Conservation (phyloP, 75 land plant species). For the Sequoia sempervirens region DNA sequence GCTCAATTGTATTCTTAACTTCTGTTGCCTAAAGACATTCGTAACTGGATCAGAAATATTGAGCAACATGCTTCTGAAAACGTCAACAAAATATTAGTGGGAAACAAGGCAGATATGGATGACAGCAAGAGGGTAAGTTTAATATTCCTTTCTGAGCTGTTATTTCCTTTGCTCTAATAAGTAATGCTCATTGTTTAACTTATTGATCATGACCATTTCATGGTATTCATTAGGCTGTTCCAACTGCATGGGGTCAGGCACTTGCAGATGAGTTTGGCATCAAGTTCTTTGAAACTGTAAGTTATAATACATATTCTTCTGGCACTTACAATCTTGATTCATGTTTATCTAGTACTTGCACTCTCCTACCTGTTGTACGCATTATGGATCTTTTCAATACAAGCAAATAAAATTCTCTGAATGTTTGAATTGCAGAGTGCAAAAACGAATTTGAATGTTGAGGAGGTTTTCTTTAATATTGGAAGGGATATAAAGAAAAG, state of each 20-base stretch:
- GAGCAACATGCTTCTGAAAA: conserved; percentile 87
- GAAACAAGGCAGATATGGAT: conserved; percentile 92
- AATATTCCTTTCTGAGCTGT: background rate
- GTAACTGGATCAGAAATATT: conserved; percentile 87
- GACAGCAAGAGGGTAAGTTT: conserved; percentile 76
- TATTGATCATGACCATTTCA: background rate
- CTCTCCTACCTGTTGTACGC: background rate
- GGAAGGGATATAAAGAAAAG: conserved; percentile 87
- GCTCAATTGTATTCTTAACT: background rate
- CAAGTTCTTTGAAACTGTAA: conserved; percentile 80
- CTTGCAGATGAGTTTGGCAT: conserved; percentile 80
- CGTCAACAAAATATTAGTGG: conserved; percentile 80
- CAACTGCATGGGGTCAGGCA: conserved; percentile 65
- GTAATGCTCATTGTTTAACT: background rate
- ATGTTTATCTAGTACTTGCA: background rate
- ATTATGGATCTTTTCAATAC: background rate
- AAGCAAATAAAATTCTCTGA: background rate
- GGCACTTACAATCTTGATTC: background rate
- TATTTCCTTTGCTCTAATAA: background rate
- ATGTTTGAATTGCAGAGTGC: conserved; percentile 73
- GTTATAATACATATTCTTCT: background rate
- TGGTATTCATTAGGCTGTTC: conserved; percentile 46
- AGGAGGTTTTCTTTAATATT: conserved; percentile 79
- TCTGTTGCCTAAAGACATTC: conserved; percentile 39
- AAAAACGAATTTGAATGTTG: conserved; percentile 81